Conservation (phyloP, 2,329 filamentous ascomycete genomes). For the Hymenoscyphus repandus region DNA sequence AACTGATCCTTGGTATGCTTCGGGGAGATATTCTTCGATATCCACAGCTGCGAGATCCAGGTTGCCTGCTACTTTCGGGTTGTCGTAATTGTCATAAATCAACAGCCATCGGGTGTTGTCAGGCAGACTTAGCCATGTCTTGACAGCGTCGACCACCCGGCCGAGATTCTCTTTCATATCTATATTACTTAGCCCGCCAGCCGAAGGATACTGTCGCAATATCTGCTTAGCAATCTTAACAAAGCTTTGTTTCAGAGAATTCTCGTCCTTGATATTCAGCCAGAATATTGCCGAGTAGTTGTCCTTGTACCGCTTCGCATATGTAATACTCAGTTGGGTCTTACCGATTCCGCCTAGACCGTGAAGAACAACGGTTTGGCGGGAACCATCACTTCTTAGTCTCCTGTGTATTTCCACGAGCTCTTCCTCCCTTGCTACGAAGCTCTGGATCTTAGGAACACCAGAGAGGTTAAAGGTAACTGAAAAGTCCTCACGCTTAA, state of each 20-base stretch:
- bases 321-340: slow-evolving; percentile 34
- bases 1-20: slow-evolving; percentile 13
- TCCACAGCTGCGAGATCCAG: slow-evolving; percentile 6
- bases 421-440: slow-evolving; percentile 31
- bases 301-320: slow-evolving; percentile 12
- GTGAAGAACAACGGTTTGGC: slow-evolving; percentile 18
- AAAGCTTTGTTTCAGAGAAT: slow-evolving; percentile 27
- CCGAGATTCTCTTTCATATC: slow-evolving; percentile 1
- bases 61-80: slow-evolving; percentile 6
- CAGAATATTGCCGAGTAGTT: slow-evolving; percentile 14
- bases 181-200: not conserved
- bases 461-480: slow-evolving; percentile 27
- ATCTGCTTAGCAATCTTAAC: slow-evolving; percentile 5
- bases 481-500: slow-evolving; percentile 25
- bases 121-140: slow-evolving; percentile 11
- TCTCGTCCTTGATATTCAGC: slow-evolving; percentile 13
- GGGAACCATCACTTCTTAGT: slow-evolving; percentile 25
- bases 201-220: slow-evolving; percentile 1
- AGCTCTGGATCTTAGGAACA: slow-evolving; percentile 25
- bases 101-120: slow-evolving; percentile 31
- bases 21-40: slow-evolving; percentile 9
- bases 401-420: slow-evolving; percentile 28
- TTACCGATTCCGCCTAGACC: slow-evolving; percentile 42
- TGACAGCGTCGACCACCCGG: slow-evolving; percentile 8
- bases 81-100: slow-evolving; percentile 34